A percentile compares a stretch with the other conserved stretches of the same genome.
phyloP scores from a whole-genome alignment of 495 filamentous ascomycete species.

The Penicillium taxi region DNA sequence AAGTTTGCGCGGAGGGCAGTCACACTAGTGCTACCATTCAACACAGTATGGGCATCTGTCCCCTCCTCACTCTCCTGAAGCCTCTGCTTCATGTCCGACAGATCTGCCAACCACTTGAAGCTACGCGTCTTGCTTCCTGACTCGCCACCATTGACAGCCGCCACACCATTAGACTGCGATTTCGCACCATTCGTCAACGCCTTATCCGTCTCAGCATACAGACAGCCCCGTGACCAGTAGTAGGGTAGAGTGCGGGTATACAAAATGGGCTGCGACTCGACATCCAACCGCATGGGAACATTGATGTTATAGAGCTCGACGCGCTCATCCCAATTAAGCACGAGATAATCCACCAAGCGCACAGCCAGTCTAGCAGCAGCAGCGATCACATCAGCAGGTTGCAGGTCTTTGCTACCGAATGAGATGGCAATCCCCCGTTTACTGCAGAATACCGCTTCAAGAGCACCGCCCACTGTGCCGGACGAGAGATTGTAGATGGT shows the following conservation, averaged over 20 bases:
- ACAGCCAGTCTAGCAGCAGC: conserved; percentile 63
- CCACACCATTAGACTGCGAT: conserved; percentile 51
- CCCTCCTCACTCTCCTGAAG: conserved; percentile 52
- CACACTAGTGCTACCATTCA: conserved; percentile 67
- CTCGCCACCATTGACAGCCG: conserved; percentile 36
- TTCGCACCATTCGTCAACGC: conserved; percentile 9
- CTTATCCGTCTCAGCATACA: conserved; percentile 58
- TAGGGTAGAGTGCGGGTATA: conserved; percentile 81
- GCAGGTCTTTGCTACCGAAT: conserved; percentile 74
- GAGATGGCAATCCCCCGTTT: conserved; percentile 70
- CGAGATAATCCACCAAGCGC: conserved; percentile 64
- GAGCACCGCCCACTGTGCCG: conserved; percentile 83
- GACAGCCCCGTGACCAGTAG: conserved; percentile 69
- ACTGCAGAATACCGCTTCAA: conserved; percentile 82
- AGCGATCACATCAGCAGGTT: conserved; percentile 57
- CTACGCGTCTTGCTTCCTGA: conserved; percentile 19
- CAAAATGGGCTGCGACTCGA: conserved; percentile 54
- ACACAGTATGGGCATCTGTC: conserved; percentile 90
- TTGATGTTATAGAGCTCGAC: conserved; percentile 86
- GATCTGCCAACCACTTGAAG: conserved; percentile 38
- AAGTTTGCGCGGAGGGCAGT: conserved; percentile 90
- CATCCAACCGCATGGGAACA: conserved; percentile 59
- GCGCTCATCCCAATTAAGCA: conserved; percentile 60
- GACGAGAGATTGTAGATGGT: conserved; percentile 82
- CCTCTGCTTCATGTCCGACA: conserved; percentile 42